Evolutionary conservation across 163 green algal species (phyloP).

Genomic region (Chlamydomonas reinhardtii): DNA sequence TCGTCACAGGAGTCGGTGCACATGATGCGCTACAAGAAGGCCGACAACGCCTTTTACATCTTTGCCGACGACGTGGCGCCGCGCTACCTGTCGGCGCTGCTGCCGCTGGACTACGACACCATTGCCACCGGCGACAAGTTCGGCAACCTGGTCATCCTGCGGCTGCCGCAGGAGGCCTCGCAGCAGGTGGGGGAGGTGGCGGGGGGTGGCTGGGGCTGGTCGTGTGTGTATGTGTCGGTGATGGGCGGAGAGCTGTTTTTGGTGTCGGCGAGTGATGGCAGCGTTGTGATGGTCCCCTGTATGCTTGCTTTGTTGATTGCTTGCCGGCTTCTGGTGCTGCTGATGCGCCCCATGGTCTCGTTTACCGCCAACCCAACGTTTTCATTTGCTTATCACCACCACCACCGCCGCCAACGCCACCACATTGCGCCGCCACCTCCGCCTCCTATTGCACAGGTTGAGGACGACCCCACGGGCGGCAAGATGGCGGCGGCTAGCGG

Average conservation of each 20-base stretch:
- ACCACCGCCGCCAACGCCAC: too few relatives aligned
- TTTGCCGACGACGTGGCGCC: constrained; percentile 94
- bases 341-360: too few relatives aligned
- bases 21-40: constrained; percentile 83
- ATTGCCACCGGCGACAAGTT: constrained; percentile 95
- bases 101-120: constrained; percentile 97
- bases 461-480: constrained; percentile 97
- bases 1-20: constrained; percentile 63
- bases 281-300: too few relatives aligned
- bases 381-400: too few relatives aligned
- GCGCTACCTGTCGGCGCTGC: constrained; percentile 81
- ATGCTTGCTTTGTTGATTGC: too few relatives aligned
- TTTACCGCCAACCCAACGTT: too few relatives aligned
- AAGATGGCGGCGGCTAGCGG: constrained; percentile 82
- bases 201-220: neutral
- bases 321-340: too few relatives aligned
- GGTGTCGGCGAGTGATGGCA: too few relatives aligned
- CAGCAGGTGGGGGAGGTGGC: constrained; percentile 69
- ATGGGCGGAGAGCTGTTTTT: too few relatives aligned
- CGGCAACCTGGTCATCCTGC: constrained; percentile 92
- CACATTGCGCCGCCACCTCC: too few relatives aligned
- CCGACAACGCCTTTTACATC: constrained; percentile 95
- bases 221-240: too few relatives aligned
- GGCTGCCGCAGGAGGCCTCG: constrained; percentile 90
- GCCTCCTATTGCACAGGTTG: too few relatives aligned